Percentiles rank a stretch among this genome's conserved stretches.
Evolutionary conservation across 2,329 filamentous ascomycete species (phyloP).

Genomic region (Helotiales sp.): DNA sequence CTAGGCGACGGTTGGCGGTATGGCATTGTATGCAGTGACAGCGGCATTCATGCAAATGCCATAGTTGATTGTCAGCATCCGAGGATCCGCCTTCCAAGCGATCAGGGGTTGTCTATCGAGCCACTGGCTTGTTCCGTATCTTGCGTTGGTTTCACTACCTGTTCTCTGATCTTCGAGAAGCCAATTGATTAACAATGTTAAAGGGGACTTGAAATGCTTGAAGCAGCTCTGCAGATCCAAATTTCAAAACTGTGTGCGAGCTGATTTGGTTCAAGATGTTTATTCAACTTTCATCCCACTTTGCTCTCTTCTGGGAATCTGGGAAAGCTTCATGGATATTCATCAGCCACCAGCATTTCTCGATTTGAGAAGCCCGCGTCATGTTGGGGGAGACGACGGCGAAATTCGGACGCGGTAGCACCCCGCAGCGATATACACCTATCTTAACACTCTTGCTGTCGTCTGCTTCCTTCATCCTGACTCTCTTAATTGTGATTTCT

Average conservation of each 20-base stretch:
- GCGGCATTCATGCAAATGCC: neutral
- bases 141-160: no score
- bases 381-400: neutral
- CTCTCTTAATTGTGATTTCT: neutral
- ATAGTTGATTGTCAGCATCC: neutral
- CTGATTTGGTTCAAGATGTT: no score
- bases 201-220: neutral
- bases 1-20: no score
- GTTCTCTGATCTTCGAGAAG: neutral
- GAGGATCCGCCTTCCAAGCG: neutral
- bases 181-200: neutral
- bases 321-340: no score
- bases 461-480: neutral
- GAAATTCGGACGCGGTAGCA: neutral
- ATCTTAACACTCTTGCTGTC: neutral
- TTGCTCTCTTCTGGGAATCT: no score
- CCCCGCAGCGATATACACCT: neutral
- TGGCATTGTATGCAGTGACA: neutral
- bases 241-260: neutral
- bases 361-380: neutral
- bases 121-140: no score
- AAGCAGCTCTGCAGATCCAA: neutral
- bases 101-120: no score
- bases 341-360: neutral
- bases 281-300: no score